These are phyloP conservation scores for Rhazya stricta DNA, from an alignment of 257 asterid species.

Conservation along the genomic window DNA sequence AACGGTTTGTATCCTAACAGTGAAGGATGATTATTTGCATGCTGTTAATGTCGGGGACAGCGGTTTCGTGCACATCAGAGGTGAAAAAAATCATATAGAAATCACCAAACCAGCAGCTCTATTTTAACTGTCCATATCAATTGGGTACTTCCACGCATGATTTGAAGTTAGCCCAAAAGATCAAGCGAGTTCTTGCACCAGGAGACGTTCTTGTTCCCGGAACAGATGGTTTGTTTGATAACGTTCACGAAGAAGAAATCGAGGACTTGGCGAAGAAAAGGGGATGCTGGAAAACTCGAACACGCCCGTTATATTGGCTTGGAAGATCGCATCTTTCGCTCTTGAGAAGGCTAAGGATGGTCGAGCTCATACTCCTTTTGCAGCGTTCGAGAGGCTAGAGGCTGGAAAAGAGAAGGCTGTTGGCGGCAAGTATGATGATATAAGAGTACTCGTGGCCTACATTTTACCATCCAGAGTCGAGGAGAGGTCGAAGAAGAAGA, in stretches of 20 bases:
- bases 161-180: constrained; percentile 22
- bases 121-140: constrained; percentile 38
- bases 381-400: constrained; percentile 13
- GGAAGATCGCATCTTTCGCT: too few relatives aligned
- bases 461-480: not conserved
- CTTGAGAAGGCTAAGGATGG: not conserved
- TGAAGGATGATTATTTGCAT: constrained; percentile 4
- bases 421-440: constrained; percentile 52
- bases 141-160: constrained; percentile 3
- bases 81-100: constrained; percentile 18
- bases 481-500: too few relatives aligned
- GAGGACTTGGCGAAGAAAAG: constrained; percentile 9
- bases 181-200: constrained; percentile 14
- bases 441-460: constrained; percentile 37
- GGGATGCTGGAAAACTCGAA: not conserved
- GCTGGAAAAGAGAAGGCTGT: constrained; percentile 12
- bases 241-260: constrained; percentile 25
- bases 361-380: constrained; percentile 19
- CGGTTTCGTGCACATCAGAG: constrained; percentile 32
- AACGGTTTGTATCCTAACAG: constrained; percentile 37
- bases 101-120: constrained; percentile 21
- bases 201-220: constrained; percentile 40
- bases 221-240: constrained; percentile 52
- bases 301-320: not conserved
- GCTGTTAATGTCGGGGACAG: constrained; percentile 45